A percentile compares a stretch with the other conserved stretches of the same genome.
phyloP scores from a whole-genome alignment of 495 filamentous ascomycete species.

The Antarctomyces pellizariae region DNA sequence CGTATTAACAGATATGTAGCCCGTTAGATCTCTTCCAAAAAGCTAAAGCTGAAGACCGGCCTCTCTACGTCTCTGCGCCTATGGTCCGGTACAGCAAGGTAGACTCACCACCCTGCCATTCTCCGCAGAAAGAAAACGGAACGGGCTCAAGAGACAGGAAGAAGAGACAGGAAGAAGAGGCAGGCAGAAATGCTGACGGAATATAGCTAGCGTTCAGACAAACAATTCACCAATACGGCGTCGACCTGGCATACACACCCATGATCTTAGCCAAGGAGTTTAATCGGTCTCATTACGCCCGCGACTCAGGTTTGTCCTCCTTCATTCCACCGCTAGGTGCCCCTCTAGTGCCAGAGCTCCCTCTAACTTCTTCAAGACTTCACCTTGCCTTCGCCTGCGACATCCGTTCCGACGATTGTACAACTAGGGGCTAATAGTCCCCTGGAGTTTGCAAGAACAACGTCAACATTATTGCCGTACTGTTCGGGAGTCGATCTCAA shows the following conservation, averaged over 20 bases:
- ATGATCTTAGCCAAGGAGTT: conserved; percentile 56
- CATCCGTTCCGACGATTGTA: conserved; percentile 28
- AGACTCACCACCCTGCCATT: conserved; percentile 1
- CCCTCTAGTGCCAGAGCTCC: conserved; percentile 12
- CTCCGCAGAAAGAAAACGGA: too few relatives aligned
- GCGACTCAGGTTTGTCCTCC: conserved; percentile 27
- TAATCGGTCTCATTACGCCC: conserved; percentile 29
- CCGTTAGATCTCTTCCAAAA: conserved; percentile 33
- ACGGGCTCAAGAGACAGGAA: too few relatives aligned
- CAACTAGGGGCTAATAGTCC: conserved; percentile 36
- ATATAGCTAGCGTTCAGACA: conserved; percentile 35
- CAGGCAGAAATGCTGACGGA: conserved; percentile 13
- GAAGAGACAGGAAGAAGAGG: not conserved
- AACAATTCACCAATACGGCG: conserved; percentile 30
- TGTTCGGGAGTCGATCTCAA: conserved; percentile 40
- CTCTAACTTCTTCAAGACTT: conserved; percentile 18
- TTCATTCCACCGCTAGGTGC: not conserved
- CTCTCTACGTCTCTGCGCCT: conserved; percentile 35
- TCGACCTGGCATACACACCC: conserved; percentile 42
- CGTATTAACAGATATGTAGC: conserved; percentile 16
- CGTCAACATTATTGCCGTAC: conserved; percentile 32
- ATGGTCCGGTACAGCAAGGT: conserved; percentile 45
- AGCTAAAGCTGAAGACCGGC: conserved; percentile 24
- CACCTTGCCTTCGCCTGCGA: conserved; percentile 15
- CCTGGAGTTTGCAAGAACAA: conserved; percentile 32